Evolutionary conservation across 352 stramenopile genomes (phyloP), one percentile per base, ranked within the genome.

Genomic region (Thalassiosira mediterranea): DNA sequence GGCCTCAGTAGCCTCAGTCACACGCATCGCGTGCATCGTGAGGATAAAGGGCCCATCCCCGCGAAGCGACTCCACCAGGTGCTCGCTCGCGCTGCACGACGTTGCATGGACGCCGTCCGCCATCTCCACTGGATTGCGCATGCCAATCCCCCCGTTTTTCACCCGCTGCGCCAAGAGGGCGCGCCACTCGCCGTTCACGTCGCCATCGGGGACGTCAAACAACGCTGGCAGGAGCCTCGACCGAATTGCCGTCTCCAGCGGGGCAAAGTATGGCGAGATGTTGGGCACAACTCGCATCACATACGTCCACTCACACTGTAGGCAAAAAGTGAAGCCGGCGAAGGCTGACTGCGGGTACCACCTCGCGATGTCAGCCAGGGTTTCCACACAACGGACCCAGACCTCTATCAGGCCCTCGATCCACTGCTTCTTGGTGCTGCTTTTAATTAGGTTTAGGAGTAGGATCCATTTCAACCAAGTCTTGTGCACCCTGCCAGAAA

Each of bases 271-370:
- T 15, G 29, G 13, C 13, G 13, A 58, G 3, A 68, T 53, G 34
- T 65, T 60, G 19, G 57, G 34, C 13, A 56, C 34, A 0, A 73
- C 52, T 19, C 62, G 49, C 8, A 61, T 46, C 7, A 83, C 11
- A 26, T 79, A 80, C 17, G 72, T 62, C 72, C 78, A 83, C 51
- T 86, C 58, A 4, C 15, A 10, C 46, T 86, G 67, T 0, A 83
- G 53, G n/a, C 66, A 61, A 13, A 68, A 54, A 2, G 28, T 44
- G 28, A 86, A 51, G 0, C 78, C 67, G 38, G 49, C 48, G 65
- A 75, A 86, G 19, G 58, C 78, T 17, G 67, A 66, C 57, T 80
- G 78, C 2, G 67, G 72, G 29, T 42, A 83, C 15, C 21, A 34
- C 37, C 42, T 37, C 2, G 66, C 66, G 34, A 42, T 42, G 34